Percentiles rank a stretch among this genome's conserved stretches.
phyloP scores from a whole-genome alignment of 495 filamentous ascomycete species.

The Tuber borchii region DNA sequence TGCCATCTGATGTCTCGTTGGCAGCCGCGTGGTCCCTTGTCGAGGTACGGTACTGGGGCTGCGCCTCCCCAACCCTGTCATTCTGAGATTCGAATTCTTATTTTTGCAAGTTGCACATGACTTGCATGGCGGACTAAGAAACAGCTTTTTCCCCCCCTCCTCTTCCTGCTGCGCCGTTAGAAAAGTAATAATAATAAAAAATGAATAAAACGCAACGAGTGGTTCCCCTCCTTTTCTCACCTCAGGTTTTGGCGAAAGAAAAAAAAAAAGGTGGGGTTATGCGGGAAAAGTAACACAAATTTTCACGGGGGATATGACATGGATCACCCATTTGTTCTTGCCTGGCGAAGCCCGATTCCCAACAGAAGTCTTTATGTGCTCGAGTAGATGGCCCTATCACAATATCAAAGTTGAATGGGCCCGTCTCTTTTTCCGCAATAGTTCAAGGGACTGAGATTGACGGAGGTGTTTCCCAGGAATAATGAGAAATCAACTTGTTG shows the following conservation, averaged over 20 bases:
- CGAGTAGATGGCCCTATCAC: neutral
- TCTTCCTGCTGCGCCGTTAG: neutral
- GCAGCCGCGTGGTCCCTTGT: neutral
- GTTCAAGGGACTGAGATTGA: neutral
- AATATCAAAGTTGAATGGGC: neutral
- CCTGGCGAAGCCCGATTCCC: neutral
- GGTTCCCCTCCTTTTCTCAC: neutral
- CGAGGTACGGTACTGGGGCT: neutral
- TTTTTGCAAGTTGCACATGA: neutral
- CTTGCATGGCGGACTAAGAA: neutral
- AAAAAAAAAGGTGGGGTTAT: neutral
- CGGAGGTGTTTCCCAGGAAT: neutral
- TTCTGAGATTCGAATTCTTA: neutral
- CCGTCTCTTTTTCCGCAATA: neutral
- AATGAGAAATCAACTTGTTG: neutral
- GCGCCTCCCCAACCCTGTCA: neutral
- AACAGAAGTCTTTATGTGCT: neutral
- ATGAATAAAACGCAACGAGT: neutral
- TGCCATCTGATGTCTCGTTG: neutral
- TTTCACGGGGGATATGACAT: neutral
- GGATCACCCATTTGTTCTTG: neutral
- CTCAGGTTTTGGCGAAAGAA: neutral
- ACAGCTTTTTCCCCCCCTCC: neutral
- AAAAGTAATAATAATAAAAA: neutral
- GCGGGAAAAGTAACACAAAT: neutral